Percentiles rank a stretch among this genome's conserved stretches.
These are phyloP conservation scores for Aspergillus kassunensis DNA, from an alignment of 495 filamentous ascomycete species.

Conservation along the genomic window DNA sequence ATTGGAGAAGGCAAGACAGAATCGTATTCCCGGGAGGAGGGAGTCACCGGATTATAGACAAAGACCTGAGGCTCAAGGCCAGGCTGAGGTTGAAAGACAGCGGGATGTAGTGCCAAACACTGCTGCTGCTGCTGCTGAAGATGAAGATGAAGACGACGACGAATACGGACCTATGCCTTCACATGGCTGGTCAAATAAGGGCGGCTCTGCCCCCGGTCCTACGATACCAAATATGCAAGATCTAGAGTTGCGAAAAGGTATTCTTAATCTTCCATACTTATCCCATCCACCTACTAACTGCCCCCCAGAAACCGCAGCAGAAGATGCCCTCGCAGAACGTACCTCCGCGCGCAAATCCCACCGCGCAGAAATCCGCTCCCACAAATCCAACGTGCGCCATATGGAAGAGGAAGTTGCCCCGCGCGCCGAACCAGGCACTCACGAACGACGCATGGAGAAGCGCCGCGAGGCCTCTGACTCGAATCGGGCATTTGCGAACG, in stretches of 20 bases:
- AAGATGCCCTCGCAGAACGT: conserved; percentile 50
- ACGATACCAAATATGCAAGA: conserved; percentile 74
- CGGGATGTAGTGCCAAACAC: neutral
- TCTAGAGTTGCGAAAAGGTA: conserved; percentile 64
- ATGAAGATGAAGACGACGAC: conserved; percentile 56
- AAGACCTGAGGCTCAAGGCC: neutral
- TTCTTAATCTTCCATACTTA: neutral
- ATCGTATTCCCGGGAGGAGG: neutral
- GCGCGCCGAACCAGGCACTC: conserved; percentile 78
- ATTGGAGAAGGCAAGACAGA: conserved; percentile 47
- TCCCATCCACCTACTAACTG: neutral
- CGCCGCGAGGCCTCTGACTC: conserved; percentile 52
- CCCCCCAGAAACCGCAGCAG: conserved; percentile 44
- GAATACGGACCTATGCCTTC: conserved; percentile 73
- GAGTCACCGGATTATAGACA: neutral
- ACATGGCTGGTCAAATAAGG: conserved; percentile 4
- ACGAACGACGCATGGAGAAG: conserved; percentile 85
- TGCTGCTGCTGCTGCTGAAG: conserved; percentile 37
- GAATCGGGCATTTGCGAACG: conserved; percentile 44
- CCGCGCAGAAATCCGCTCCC: conserved; percentile 49
- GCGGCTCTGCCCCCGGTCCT: conserved; percentile 52
- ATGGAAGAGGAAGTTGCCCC: conserved; percentile 72
- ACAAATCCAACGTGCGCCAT: conserved; percentile 29
- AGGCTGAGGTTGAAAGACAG: neutral
- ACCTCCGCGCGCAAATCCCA: conserved; percentile 57